A percentile compares a stretch with the other conserved stretches of the same genome.
Conservation (phyloP, 352 stramenopile species). For the Globisporangium yorkense region DNA sequence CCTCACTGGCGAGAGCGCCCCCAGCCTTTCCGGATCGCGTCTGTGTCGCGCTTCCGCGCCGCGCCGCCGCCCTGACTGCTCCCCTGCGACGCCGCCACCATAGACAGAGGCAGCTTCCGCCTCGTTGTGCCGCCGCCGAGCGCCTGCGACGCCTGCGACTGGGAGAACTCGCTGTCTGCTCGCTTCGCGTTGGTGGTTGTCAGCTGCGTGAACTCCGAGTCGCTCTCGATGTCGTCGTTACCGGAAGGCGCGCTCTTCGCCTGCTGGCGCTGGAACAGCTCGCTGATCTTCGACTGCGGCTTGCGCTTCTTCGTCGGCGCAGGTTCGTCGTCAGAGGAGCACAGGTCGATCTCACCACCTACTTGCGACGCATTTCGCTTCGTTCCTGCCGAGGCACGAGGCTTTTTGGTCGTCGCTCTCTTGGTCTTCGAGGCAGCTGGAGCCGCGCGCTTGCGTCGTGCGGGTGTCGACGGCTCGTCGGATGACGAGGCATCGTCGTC, state of each 20-base stretch:
- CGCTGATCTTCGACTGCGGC: conserved; percentile 54
- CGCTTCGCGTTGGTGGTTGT: conserved; percentile 11
- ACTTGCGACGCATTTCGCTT: conserved; percentile 4
- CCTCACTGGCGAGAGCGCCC: conserved; percentile 50
- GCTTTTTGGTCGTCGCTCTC: conserved; percentile 10
- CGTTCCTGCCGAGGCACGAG: not conserved
- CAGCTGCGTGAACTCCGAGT: conserved; percentile 60
- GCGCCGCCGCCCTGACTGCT: conserved; percentile 9
- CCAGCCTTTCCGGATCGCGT: conserved; percentile 52
- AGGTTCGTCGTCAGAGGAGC: conserved; percentile 37
- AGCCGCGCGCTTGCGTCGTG: conserved; percentile 7
- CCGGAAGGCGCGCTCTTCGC: not conserved
- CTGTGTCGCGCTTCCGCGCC: conserved; percentile 5
- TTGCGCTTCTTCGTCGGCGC: conserved; percentile 18
- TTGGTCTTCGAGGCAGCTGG: conserved; percentile 5
- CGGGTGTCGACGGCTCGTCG: conserved; percentile 6
- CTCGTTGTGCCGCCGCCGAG: conserved; percentile 20
- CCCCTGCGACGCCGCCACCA: conserved; percentile 51
- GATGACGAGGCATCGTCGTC: conserved; percentile 18
- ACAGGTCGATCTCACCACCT: conserved; percentile 37
- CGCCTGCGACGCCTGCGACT: conserved; percentile 26
- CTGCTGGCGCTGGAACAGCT: conserved; percentile 46
- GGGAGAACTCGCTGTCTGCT: conserved; percentile 34
- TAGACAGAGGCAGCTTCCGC: conserved; percentile 68
- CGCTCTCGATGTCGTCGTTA: conserved; percentile 64